phyloP scores from a whole-genome alignment of 768 basidiomycete species.

The Boletus rubropictus region DNA sequence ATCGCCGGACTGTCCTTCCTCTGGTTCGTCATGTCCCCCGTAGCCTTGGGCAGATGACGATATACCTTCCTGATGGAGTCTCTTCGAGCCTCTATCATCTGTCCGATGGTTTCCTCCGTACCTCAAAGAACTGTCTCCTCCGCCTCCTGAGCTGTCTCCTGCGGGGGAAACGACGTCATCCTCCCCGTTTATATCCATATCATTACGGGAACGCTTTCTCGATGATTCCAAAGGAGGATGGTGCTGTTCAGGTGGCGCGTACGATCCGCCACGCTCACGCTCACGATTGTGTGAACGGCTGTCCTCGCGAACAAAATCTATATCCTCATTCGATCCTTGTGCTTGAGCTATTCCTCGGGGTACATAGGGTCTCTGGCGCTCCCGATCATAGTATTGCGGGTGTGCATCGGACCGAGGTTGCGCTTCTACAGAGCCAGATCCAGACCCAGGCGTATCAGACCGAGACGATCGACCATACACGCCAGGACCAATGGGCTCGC shows the following conservation, averaged over 20 bases:
- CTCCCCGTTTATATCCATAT: slow-evolving; percentile 59
- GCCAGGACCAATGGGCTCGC: slow-evolving; percentile 29
- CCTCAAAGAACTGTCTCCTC: slow-evolving; percentile 26
- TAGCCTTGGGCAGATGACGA: slow-evolving; percentile 22
- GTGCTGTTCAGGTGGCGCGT: slow-evolving; percentile 33
- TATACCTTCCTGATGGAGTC: slow-evolving; percentile 47
- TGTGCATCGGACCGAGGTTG: slow-evolving; percentile 47
- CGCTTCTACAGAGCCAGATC: slow-evolving; percentile 44
- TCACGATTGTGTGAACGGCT: slow-evolving; percentile 35
- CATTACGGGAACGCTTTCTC: slow-evolving; percentile 55
- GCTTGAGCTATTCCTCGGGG: slow-evolving; percentile 46
- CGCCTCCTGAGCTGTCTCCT: slow-evolving; percentile 25
- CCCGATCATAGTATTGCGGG: slow-evolving; percentile 45
- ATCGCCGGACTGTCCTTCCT: slow-evolving; percentile 30
- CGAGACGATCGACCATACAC: slow-evolving; percentile 39
- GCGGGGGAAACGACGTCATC: slow-evolving; percentile 39
- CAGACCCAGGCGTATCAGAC: slow-evolving; percentile 55
- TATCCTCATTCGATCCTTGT: slow-evolving; percentile 37
- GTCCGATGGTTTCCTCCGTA: slow-evolving; percentile 36
- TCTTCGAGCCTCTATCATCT: slow-evolving; percentile 54
- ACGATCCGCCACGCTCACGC: slow-evolving; percentile 36
- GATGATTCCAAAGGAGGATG: slow-evolving; percentile 39
- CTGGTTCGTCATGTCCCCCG: slow-evolving; percentile 28
- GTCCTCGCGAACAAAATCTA: slow-evolving; percentile 52
- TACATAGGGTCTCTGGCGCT: slow-evolving; percentile 44